A percentile compares a stretch with the other conserved stretches of the same genome.
Conservation (phyloP, 257 asterid genomes). For the Fraxinus excelsior region DNA sequence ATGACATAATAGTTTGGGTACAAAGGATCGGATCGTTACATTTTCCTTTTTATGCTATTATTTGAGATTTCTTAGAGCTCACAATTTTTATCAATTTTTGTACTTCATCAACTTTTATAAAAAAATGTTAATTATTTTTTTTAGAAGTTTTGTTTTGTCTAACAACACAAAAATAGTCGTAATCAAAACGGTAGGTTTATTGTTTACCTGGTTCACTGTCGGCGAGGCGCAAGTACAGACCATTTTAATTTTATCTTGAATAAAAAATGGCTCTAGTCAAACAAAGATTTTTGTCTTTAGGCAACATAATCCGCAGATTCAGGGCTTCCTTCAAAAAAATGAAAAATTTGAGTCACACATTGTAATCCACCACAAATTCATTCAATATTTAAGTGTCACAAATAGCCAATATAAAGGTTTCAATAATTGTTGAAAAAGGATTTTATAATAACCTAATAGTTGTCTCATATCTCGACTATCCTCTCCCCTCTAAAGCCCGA, state of each 20-base stretch:
- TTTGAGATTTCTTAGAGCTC: no score
- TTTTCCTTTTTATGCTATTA: no score
- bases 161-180: no score
- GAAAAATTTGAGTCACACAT: background rate
- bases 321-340: background rate
- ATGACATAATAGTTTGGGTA: no score
- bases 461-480: background rate
- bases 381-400: background rate
- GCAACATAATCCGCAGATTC: conserved; percentile 11
- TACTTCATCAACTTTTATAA: no score
- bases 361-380: background rate
- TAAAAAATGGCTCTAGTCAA: conserved; percentile 2
- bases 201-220: conserved; percentile 21
- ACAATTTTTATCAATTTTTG: no score
- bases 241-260: background rate
- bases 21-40: no score
- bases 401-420: background rate
- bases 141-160: no score
- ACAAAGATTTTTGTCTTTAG: background rate
- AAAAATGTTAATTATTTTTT: no score
- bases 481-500: background rate
- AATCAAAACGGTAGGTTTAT: no score
- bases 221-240: conserved; percentile 42
- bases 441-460: background rate
- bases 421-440: background rate